Evolutionary conservation across 345 rosid species (phyloP), one percentile per base, ranked within the genome.

Genomic region (Cochlearia excelsa): DNA sequence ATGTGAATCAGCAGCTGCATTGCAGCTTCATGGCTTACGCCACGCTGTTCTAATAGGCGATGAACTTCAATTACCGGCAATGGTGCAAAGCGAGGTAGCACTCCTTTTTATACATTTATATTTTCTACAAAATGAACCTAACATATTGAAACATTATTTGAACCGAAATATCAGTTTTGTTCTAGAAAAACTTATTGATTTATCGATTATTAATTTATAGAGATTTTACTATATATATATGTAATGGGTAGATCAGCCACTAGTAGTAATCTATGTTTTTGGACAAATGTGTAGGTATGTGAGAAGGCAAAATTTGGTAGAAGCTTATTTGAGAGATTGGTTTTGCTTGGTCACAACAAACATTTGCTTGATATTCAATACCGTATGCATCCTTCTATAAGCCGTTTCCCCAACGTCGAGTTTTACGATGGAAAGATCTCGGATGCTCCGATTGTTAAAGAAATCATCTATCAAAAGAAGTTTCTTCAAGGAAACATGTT

Each of bases 341-440:
- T 63, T 34, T 5, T 53, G 0, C 58, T 82, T 38, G 82, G 77
- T n/a, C 74, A 82, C 10, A 1, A 63, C 2, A 84, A 77, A 47
- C 85, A 84, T 33, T 77, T 81, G 28, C 65, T 87, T 7, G 48
- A 77, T 59, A 69, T 74, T 28, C 88, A 81, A 54, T 82, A 84
- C 41, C 69, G 91, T 30, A 84, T 87, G 95, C 95, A 87, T 74
- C 95, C 88, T 5, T 69, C 76, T 1, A 84, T 87, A 4, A 84
- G 91, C 30, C 29, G 1, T 35, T 82, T 87, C 35, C 88, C 91
- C 0, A 87, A 68, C 34, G 41, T n/a, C 2, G 58, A 60, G 3
- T 82, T 87, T 44, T 87, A 87, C 39, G 2, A 0, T 29, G 72
- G 71, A 1, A 45, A 3, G 49, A 79, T 82, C 40, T 10, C 27